Evolutionary conservation across 164 flowering plant genomes (phyloP).

Genomic region (Magnolia kwangsiensis): DNA sequence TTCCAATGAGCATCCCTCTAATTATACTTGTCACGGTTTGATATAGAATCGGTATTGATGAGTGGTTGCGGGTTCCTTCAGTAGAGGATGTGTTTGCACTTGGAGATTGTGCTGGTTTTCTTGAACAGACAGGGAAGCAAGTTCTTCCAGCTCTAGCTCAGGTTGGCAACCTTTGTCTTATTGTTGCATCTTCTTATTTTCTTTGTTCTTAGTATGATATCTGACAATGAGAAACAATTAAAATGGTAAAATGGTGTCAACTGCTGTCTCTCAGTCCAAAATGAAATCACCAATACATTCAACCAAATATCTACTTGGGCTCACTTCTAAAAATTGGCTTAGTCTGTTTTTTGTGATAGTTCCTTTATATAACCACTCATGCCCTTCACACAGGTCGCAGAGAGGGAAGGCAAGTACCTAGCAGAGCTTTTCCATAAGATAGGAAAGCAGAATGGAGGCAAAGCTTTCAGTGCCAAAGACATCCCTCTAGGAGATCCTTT

Average conservation of each 20-base stretch:
- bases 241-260: too few species aligned
- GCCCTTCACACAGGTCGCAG: constrained; percentile 59
- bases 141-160: constrained; percentile 95
- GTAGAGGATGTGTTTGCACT: constrained; percentile 86
- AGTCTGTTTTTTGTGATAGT: too few species aligned
- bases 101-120: constrained; percentile 93
- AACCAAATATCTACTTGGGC: too few species aligned
- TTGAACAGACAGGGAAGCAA: constrained; percentile 62
- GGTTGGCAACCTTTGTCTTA: constrained; percentile 28
- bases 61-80: constrained; percentile 78
- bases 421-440: constrained; percentile 54
- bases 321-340: too few species aligned
- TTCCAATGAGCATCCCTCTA: neutral
- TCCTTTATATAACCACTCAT: neutral
- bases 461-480: constrained; percentile 48
- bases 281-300: too few species aligned
- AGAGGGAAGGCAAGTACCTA: constrained; percentile 75
- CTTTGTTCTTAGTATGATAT: neutral
- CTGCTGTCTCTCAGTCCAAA: too few species aligned
- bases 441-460: constrained; percentile 62
- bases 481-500: constrained; percentile 68
- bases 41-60: constrained; percentile 78
- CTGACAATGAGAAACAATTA: too few species aligned
- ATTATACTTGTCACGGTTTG: neutral
- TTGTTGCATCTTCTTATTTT: neutral